Evolutionary conservation across 1,139 yeast species (phyloP), one percentile per base, ranked within the genome.

Genomic region (Nakaseomyces sp.): DNA sequence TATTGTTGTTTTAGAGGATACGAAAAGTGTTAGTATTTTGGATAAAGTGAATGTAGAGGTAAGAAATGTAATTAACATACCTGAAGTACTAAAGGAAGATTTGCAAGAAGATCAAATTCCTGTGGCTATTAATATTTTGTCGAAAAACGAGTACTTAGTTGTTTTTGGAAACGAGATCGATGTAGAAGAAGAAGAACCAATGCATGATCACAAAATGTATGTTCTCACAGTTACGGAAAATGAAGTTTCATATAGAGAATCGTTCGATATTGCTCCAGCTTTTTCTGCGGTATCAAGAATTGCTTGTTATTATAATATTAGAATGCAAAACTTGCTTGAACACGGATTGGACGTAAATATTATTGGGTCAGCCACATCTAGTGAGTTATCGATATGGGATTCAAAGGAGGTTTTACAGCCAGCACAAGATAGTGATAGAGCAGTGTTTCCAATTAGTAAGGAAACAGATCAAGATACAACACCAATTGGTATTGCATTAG

Each of bases 401-500:
- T 64, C 62, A 3, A 37, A 44, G 2, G 54, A 55, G 15, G 54
- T 55, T 61, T 13, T 60, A 70, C 36, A 64, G 30, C 77, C 80
- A 18, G 62, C 73, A 3, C 84, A 81, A 52, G 96, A 87, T 56
- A 68, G 79, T 3, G 77, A 76, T 50, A 71, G 84, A 43, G 91
- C 95, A 0, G 73, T 75, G 12, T 68, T 85, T 50, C 95, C 95
- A 1, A 67, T 85, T 50, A 76, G 75, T 57, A 79, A 76, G 13
- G 80, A 72, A 1, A 65, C 79, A 0, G 77, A 74, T 32, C 81
- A 76, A 42, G 95, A 85, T 56, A 73, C 83, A 5, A 74, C 84
- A 1, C 79, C 89, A 0, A 66, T 83, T 17, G 95, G 95, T 1
- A 53, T 83, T 28, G 77, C 75, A 0, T 43, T 85, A 3, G 94